Base-by-base conservation (phyloP, 202 grass and related monocot species). In the Sporobolus alterniflorus region DNA sequence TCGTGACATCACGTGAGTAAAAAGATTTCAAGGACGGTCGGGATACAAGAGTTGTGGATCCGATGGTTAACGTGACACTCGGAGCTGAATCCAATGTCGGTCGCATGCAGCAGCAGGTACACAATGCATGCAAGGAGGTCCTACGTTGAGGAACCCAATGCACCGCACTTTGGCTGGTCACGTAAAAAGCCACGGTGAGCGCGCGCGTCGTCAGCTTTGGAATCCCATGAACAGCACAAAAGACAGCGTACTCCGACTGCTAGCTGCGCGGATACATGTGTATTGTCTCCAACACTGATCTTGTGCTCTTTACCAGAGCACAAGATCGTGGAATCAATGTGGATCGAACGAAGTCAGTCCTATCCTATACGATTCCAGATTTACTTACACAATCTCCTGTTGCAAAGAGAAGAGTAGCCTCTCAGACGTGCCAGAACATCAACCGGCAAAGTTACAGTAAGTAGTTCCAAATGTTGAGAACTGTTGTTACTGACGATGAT, bases 221-320 rank as follows among this genome's bases (percentile, higher is more conserved):
- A 76, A 94, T 94, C 92, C 83, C 76, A 87, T 79, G 89, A 43
- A 60, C 64, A 86, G 33, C 71, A 82, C 60, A 68, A 89, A 86
- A 84, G 47, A 30, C n/a, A 26, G n/a, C n/a, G 43, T 39, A 29
- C 50, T 18, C 67, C 25, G 55, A 6, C 12, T 41, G 17, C 26
- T n/a, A n/a, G n/a, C n/a, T 48, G 70, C 71, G 80, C 76, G 51
- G 67, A 44, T 51, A 43, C 62, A 60, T 82, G 39, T 40, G 65
- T 49, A 11, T 28, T 60, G 18, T 22, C 43, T 55, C 9, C 18
- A 48, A 52, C 46, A 50, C 48, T 2, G 41, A 55, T 40, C 42
- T 44, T 44, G 42, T 44, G 42, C 12, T 44, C 42, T 72, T 50
- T 50, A 44, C 28, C 40, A 41, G 59, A 83, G 39, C 64, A 75